These are phyloP conservation scores for Westerdykella ornata DNA, from an alignment of 2,329 filamentous ascomycete species.

Conservation along the genomic window DNA sequence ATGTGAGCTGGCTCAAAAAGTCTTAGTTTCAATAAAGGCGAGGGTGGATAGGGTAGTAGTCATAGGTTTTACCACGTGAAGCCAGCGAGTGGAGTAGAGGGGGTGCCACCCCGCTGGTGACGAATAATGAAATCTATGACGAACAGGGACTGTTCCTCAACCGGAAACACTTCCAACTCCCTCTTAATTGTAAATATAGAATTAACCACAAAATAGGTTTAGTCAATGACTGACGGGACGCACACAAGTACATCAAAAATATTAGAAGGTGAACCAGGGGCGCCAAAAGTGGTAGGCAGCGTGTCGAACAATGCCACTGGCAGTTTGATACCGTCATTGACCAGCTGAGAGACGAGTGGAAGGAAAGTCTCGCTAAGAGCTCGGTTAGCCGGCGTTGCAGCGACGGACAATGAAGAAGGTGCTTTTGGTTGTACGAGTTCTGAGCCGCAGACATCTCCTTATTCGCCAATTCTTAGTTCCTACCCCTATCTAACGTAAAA, in stretches of 20 bases:
- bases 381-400: constrained; percentile 4
- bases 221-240: too few relatives aligned
- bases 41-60: too few relatives aligned
- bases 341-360: constrained; percentile 21
- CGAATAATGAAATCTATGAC: too few relatives aligned
- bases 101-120: too few relatives aligned
- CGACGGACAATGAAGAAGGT: neutral
- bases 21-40: too few relatives aligned
- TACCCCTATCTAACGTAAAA: constrained; percentile 24
- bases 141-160: too few relatives aligned
- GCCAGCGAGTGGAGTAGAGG: too few relatives aligned
- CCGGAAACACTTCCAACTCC: too few relatives aligned
- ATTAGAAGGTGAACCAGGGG: constrained; percentile 2
- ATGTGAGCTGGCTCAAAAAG: too few relatives aligned
- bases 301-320: constrained; percentile 17
- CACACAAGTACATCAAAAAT: neutral
- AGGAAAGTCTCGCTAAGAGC: constrained; percentile 22
- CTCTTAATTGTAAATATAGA: too few relatives aligned
- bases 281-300: constrained; percentile 18
- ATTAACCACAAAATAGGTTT: too few relatives aligned
- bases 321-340: constrained; percentile 14
- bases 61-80: too few relatives aligned
- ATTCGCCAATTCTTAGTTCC: constrained; percentile 8
- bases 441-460: constrained; percentile 8
- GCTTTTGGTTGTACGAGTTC: constrained; percentile 27